Base-by-base conservation (phyloP, 2,329 filamentous ascomycete genomes). In the Thyridium curvatum region DNA sequence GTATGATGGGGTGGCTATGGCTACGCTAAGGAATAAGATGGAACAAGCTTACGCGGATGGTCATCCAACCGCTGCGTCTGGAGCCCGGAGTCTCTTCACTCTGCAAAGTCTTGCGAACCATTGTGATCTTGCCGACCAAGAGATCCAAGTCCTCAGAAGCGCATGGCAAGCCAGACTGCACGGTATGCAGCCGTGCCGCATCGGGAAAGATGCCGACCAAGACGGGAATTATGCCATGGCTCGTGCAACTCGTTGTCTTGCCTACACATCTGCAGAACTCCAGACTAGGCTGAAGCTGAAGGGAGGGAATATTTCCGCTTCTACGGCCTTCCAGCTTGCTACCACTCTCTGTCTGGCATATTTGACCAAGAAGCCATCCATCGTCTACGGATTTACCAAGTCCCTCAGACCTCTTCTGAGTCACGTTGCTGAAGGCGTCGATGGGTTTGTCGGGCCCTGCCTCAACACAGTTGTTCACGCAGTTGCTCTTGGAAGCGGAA, bases 391-490 rank as follows among this genome's bases (percentile, higher is more conserved):
- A 4, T 49, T 47, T 36, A 37, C 39, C 39, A 41, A 44, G 41
- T 49, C 46, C 3, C 46, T 49, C 15, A 41, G 46, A 8, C 41
- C 46, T 12, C 35, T 47, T 3, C 36, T 47, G 13, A 30, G 17
- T 32, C 38, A 45, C 13, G 30, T 42, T 12, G 35, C 15, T 13
- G 31, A 39, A 8, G 32, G 33, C 10, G 39, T 44, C 13, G 39
- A 42, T 15, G 30, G 21, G 8, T 46, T 47, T 17, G 41, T 50
- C 18, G 49, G 49, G 2, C 49, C 49, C 12, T 51, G 49, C 15
- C 43, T 51, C 34, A 51, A 51, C 28, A 51, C 49, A 3, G 18
- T 51, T 1, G 38, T 49, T n/a, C 46, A 51, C 10, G 40, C 44
- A 2, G 16, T 47, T 13, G 18, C 16, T 5, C 39, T 51, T 1